Base-by-base conservation (phyloP, 2,329 filamentous ascomycete species). In the Rugonectria rugulosa region DNA sequence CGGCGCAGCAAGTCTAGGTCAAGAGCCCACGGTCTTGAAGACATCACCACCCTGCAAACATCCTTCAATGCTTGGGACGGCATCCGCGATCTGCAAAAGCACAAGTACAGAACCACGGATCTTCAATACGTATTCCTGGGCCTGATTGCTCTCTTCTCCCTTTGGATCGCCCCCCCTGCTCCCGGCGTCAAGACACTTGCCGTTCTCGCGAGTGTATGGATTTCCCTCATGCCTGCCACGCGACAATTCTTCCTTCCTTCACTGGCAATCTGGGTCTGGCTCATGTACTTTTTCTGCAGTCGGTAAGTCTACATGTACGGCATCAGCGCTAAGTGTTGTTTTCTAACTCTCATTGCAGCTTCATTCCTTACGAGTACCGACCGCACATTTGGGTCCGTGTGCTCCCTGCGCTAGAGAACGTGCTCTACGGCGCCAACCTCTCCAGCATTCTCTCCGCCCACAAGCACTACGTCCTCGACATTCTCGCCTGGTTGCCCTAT, bases 331-430 rank as follows among this genome's bases (percentile, higher is more conserved):
- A 41, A 15, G 1, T 21, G 40, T 56, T 5, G 36, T 48, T 5
- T 2, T 10, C 38, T 40, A 47, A 52, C 44, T 43, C 17, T 34
- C 27, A 41, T 10, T 55, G 10, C 69, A 96, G 92, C 70, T 97
- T 96, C 77, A 93, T 97, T 66, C 90, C 92, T 31, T 85, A 87
- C 64, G 90, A 94, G 70, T 95, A 92, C 78, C 88, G 94, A 64
- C 93, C 93, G 56, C 89, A 92, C 60, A 97, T 97, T 68, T 97
- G 92, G 91, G 94, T 97, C 63, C 92, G 93, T 69, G 92, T 98
- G 23, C 84, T 98, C 29, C 94, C 94, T 5, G 92, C 94, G 15
- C 85, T 98, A 61, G 94, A 98, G 77, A 97, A 98, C 74, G 95
- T 98, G 60, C 83, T 98, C 27, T 98, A 97, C 72, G 94, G 94